Conservation (phyloP, 163 green algal species). For the Chlamydomonas reinhardtii region DNA sequence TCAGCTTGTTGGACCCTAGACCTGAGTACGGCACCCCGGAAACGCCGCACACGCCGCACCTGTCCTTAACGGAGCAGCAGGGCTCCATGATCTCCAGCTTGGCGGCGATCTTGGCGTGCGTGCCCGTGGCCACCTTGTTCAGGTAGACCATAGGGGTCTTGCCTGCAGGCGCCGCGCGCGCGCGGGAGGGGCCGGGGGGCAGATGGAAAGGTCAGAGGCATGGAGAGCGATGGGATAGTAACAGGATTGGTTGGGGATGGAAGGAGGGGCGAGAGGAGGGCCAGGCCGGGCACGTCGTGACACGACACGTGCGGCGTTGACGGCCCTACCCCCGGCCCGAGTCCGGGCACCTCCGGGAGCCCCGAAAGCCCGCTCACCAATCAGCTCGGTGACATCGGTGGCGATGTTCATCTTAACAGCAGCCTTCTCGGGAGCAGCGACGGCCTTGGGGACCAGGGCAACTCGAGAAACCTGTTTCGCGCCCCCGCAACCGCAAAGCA, state of each 20-base stretch:
- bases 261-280: not conserved
- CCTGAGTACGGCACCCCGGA: too few relatives aligned
- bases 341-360: not conserved
- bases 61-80: conserved; percentile 95
- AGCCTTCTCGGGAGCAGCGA: conserved; percentile 17
- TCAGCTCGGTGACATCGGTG: conserved; percentile 86
- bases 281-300: too few relatives aligned
- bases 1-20: too few relatives aligned
- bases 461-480: conserved; percentile 5
- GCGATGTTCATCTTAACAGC: conserved; percentile 81
- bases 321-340: too few relatives aligned
- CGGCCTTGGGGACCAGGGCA: conserved; percentile 1
- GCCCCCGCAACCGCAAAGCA: too few relatives aligned
- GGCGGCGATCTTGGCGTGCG: conserved; percentile 78
- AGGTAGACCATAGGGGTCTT: conserved; percentile 99
- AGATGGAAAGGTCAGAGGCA: too few relatives aligned
- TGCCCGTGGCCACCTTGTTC: conserved; percentile 85
- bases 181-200: too few relatives aligned
- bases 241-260: not conserved
- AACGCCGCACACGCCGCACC: too few relatives aligned
- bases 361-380: conserved; percentile 66
- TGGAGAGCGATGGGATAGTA: too few relatives aligned
- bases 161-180: conserved; percentile 54
- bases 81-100: conserved; percentile 99
- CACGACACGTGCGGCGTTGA: too few relatives aligned